phyloP scores from a whole-genome alignment of 305 asterid species.

The Fraxinus dipetala region DNA sequence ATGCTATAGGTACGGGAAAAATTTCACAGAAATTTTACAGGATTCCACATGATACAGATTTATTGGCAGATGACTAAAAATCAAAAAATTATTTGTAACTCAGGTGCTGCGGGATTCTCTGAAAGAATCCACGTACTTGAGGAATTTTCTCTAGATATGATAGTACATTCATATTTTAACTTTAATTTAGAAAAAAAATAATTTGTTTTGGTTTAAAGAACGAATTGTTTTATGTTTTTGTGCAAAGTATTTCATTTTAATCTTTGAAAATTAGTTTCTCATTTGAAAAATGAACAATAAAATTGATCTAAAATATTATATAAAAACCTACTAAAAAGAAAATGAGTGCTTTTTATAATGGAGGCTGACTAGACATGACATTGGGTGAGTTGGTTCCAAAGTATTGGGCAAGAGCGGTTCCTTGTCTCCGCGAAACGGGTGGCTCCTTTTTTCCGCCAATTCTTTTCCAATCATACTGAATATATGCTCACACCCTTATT shows the following conservation, averaged over 20 bases:
- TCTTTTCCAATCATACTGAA: conserved; percentile 19
- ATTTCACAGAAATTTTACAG: too few species aligned
- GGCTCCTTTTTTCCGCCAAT: conserved; percentile 22
- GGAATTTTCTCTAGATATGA: too few species aligned
- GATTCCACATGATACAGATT: too few species aligned
- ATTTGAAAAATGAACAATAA: too few species aligned
- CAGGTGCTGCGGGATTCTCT: too few species aligned
- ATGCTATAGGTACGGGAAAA: too few species aligned
- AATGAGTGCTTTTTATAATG: not conserved
- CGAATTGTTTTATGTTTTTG: not conserved
- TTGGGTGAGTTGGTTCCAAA: conserved; percentile 26
- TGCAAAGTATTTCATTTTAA: not conserved
- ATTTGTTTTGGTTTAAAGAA: not conserved
- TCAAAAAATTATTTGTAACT: too few species aligned
- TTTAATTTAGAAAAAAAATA: too few species aligned
- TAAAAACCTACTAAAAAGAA: not conserved
- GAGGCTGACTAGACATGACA: not conserved
- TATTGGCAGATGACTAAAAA: too few species aligned
- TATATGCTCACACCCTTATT: not conserved
- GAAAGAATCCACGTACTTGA: too few species aligned
- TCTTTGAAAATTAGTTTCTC: not conserved
- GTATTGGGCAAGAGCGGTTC: conserved; percentile 53
- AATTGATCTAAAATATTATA: too few species aligned
- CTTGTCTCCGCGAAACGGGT: conserved; percentile 48
- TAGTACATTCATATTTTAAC: too few species aligned